Percentiles rank a stretch among this genome's conserved stretches.
Evolutionary conservation across 441 rosid genomes (phyloP).

Genomic region (Adansonia grandidieri): DNA sequence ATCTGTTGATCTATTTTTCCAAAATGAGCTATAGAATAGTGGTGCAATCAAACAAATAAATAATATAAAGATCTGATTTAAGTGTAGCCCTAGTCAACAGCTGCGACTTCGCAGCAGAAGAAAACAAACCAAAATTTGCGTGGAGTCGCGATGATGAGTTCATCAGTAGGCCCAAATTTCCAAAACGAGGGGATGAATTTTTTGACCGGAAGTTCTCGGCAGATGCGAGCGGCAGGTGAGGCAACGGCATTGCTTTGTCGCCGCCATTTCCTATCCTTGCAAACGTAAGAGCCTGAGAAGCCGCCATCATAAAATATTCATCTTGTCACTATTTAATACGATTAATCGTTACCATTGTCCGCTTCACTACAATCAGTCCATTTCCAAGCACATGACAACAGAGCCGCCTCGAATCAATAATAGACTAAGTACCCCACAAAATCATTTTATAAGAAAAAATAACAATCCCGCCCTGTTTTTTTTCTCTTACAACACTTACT

Average conservation of each 20-base stretch:
- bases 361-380: no score
- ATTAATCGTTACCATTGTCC: no score
- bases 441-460: neutral
- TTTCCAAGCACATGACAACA: no score
- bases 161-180: no score
- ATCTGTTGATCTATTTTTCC: neutral
- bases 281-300: no score
- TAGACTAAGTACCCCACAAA: neutral
- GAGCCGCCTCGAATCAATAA: neutral
- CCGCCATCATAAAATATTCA: no score
- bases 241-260: no score
- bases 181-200: no score
- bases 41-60: neutral
- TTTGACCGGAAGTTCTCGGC: neutral
- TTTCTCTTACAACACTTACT: neutral
- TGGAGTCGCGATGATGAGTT: neutral
- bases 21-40: neutral
- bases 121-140: neutral
- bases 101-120: neutral
- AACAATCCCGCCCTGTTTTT: neutral
- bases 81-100: neutral
- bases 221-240: no score
- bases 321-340: no score
- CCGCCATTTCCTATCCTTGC: no score
- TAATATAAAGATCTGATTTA: neutral